A percentile compares a stretch with the other conserved stretches of the same genome.
Evolutionary conservation across 2,329 filamentous ascomycete species (phyloP).

Genomic region (Phoma herbarum): DNA sequence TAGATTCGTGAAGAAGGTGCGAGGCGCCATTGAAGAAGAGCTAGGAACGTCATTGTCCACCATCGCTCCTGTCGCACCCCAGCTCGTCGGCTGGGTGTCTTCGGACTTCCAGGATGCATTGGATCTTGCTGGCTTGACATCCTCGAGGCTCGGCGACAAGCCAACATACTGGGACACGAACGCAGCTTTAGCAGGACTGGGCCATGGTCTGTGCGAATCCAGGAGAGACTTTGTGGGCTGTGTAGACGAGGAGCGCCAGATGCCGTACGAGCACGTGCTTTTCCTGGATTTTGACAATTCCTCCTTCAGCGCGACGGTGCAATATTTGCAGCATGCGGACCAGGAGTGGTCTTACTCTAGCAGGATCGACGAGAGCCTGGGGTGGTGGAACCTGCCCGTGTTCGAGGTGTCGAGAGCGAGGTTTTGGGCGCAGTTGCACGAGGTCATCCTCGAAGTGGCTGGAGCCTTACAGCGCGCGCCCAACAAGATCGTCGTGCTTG

Average conservation of each 20-base stretch:
- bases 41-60: slow-evolving; percentile 22
- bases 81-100: slow-evolving; percentile 18
- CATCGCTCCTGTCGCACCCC: slow-evolving; percentile 32
- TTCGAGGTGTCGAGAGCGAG: slow-evolving; percentile 33
- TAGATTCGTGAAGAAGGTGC: slow-evolving; percentile 28
- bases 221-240: slow-evolving; percentile 16
- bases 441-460: slow-evolving; percentile 29
- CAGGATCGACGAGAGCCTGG: slow-evolving; percentile 26
- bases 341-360: slow-evolving; percentile 20
- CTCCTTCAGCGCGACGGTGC: slow-evolving; percentile 35
- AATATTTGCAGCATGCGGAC: slow-evolving; percentile 21
- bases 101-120: slow-evolving; percentile 32
- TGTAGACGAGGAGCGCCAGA: slow-evolving; percentile 13
- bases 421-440: slow-evolving; percentile 37
- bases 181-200: slow-evolving; percentile 32
- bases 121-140: slow-evolving; percentile 26
- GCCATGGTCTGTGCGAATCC: slow-evolving; percentile 27
- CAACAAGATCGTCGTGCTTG: slow-evolving; percentile 35
- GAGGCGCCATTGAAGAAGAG: slow-evolving; percentile 26
- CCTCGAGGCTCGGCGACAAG: slow-evolving; percentile 7
- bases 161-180: slow-evolving; percentile 30
- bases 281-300: slow-evolving; percentile 40
- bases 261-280: slow-evolving; percentile 28
- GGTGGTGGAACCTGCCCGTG: slow-evolving; percentile 40
- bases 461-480: slow-evolving; percentile 23